A percentile compares a stretch with the other conserved stretches of the same genome.
phyloP scores from a whole-genome alignment of 2,329 filamentous ascomycete genomes.

The Tothia fuscella region DNA sequence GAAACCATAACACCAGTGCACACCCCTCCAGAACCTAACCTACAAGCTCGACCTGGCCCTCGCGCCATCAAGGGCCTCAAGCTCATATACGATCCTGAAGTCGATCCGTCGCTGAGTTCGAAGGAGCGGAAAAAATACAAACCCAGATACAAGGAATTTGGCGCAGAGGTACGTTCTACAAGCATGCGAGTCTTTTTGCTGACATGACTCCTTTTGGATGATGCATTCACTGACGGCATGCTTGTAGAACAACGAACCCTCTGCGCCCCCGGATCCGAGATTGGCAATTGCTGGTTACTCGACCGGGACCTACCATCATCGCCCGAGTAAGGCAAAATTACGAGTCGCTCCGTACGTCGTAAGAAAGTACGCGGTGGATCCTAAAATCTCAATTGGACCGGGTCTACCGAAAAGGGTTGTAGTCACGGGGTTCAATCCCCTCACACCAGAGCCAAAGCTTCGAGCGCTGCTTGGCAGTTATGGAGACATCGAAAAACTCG shows the following conservation, averaged over 20 bases:
- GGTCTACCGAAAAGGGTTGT: conserved; percentile 84
- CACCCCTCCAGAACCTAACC: conserved; percentile 30
- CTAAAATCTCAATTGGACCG: conserved; percentile 72
- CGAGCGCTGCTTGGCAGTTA: conserved; percentile 65
- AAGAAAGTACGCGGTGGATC: conserved; percentile 70
- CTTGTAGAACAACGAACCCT: conserved; percentile 65
- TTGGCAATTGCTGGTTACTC: conserved; percentile 54
- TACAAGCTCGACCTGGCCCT: conserved; percentile 38
- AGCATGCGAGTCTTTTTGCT: conserved; percentile 10
- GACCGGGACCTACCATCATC: conserved; percentile 39
- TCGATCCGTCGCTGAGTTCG: conserved; percentile 44
- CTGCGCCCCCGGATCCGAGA: conserved; percentile 70
- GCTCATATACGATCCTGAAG: conserved; percentile 50
- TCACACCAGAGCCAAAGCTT: conserved; percentile 69
- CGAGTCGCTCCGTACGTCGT: conserved; percentile 67
- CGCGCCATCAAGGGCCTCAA: conserved; percentile 45
- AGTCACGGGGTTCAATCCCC: conserved; percentile 89
- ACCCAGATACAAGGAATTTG: conserved; percentile 40
- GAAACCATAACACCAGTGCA: conserved; percentile 30
- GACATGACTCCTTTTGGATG: conserved; percentile 10
- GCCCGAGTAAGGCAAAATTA: conserved; percentile 57
- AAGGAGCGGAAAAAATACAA: conserved; percentile 43
- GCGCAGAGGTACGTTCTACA: conserved; percentile 28
- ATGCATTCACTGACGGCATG: conserved; percentile 14
- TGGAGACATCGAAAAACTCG: conserved; percentile 79